phyloP scores from a whole-genome alignment of 108 stramenopile species.

The Aurantiochytrium sp. region DNA sequence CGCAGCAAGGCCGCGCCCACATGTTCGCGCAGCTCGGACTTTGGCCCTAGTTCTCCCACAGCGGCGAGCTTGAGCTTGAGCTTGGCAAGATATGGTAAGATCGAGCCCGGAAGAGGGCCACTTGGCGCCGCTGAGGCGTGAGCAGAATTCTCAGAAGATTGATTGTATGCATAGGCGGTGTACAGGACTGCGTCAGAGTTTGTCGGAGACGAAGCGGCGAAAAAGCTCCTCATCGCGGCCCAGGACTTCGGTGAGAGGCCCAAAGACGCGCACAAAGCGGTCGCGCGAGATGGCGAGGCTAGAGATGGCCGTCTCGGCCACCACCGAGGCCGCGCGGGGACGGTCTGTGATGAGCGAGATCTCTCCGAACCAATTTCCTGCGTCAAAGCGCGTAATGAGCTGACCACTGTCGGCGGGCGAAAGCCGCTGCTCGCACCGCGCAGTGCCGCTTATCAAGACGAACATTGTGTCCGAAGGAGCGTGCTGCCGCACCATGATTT shows the following conservation, averaged over 20 bases:
- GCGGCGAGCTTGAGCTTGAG: too few species aligned
- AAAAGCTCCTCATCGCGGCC: neutral
- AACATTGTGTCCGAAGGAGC: neutral
- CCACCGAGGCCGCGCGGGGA: conserved; percentile 7
- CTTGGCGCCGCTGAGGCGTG: too few species aligned
- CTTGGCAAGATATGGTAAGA: too few species aligned
- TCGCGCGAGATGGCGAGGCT: neutral
- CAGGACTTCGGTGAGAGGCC: neutral
- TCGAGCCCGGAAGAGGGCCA: too few species aligned
- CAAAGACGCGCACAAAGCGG: neutral
- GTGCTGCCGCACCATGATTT: neutral
- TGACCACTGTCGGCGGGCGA: neutral
- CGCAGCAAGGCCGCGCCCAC: too few species aligned
- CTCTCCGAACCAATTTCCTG: neutral
- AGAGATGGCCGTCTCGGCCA: neutral
- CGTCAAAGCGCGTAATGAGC: neutral
- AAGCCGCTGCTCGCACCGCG: neutral
- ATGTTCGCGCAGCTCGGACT: too few species aligned
- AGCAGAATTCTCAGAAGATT: too few species aligned
- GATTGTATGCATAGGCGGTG: too few species aligned
- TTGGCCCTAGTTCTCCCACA: too few species aligned
- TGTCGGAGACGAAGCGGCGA: neutral
- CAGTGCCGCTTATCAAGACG: neutral
- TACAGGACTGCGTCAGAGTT: too few species aligned
- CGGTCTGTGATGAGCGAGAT: conserved; percentile 5